phyloP scores from a whole-genome alignment of 2,329 filamentous ascomycete genomes.

The Verticillium dahliae region DNA sequence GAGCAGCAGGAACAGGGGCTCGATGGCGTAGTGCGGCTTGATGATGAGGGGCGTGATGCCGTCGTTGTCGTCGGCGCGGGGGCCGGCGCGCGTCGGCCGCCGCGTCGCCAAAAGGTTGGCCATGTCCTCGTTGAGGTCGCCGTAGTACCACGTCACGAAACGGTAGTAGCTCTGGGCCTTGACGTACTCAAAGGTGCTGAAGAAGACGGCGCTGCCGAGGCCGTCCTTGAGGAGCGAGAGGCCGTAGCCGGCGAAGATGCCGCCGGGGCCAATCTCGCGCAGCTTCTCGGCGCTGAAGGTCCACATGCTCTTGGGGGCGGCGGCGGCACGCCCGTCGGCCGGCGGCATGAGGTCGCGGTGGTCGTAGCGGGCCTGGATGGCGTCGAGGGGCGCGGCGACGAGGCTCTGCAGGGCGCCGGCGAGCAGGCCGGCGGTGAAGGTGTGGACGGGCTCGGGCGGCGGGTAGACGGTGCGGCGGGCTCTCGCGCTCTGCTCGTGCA shows the following conservation, averaged over 20 bases:
- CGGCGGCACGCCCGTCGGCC: constrained; percentile 25
- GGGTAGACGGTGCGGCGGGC: constrained; percentile 61
- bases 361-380: constrained; percentile 68
- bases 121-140: constrained; percentile 45
- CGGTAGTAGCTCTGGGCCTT: constrained; percentile 69
- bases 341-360: constrained; percentile 40
- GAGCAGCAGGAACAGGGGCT: constrained; percentile 63
- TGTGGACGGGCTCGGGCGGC: constrained; percentile 55
- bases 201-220: constrained; percentile 64
- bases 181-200: constrained; percentile 68
- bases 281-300: constrained; percentile 57
- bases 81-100: constrained; percentile 22
- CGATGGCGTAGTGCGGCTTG: constrained; percentile 67
- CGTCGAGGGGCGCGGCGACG: constrained; percentile 68
- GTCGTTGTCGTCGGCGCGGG: constrained; percentile 14
- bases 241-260: constrained; percentile 68
- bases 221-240: constrained; percentile 65
- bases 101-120: constrained; percentile 42
- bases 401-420: constrained; percentile 66
- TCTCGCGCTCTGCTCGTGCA: constrained; percentile 58
- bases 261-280: constrained; percentile 63
- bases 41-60: constrained; percentile 42
- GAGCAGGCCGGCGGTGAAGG: constrained; percentile 63
- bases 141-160: constrained; percentile 67
- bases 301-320: constrained; percentile 61